These are phyloP conservation scores for Hyphopichia homilentoma DNA, from an alignment of 805 yeast genomes.

Conservation along the genomic window DNA sequence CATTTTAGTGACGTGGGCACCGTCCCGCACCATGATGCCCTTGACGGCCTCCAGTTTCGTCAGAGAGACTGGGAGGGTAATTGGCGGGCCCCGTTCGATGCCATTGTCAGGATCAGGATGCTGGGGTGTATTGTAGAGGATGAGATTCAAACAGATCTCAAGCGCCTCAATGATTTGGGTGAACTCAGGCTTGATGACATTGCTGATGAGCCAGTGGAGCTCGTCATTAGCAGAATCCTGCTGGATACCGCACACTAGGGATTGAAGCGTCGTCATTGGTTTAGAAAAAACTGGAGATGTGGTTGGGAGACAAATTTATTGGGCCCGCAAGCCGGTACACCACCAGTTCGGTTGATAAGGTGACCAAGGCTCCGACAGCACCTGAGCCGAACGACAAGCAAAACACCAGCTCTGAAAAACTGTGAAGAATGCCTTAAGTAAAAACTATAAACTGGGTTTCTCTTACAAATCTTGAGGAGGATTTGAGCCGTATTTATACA, in stretches of 20 bases:
- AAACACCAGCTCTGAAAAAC: too few relatives aligned
- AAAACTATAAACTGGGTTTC: too few relatives aligned
- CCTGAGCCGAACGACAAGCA: too few relatives aligned
- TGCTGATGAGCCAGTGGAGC: slow-evolving; percentile 27
- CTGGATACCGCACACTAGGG: slow-evolving; percentile 8
- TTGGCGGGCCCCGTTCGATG: slow-evolving; percentile 35
- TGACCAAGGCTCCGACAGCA: too few relatives aligned
- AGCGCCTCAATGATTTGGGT: slow-evolving; percentile 36
- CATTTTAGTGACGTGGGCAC: slow-evolving; percentile 49
- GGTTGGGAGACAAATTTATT: too few relatives aligned
- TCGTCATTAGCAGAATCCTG: slow-evolving; percentile 18
- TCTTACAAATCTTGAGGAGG: too few relatives aligned
- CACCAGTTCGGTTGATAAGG: too few relatives aligned
- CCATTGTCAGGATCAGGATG: slow-evolving; percentile 23
- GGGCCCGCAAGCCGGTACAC: too few relatives aligned
- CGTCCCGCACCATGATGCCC: slow-evolving; percentile 57
- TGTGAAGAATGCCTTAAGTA: too few relatives aligned
- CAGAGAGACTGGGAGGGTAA: slow-evolving; percentile 57
- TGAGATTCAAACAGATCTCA: slow-evolving; percentile 32
- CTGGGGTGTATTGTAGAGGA: slow-evolving; percentile 34
- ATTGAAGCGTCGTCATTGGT: slow-evolving; percentile 1
- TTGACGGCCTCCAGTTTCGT: slow-evolving; percentile 53
- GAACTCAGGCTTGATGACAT: slow-evolving; percentile 23
- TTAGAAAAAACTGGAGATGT: too few relatives aligned
- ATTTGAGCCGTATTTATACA: too few relatives aligned